These are phyloP conservation scores for Pseudogymnoascus sp. DNA, from an alignment of 2,329 filamentous ascomycete species.

Conservation along the genomic window DNA sequence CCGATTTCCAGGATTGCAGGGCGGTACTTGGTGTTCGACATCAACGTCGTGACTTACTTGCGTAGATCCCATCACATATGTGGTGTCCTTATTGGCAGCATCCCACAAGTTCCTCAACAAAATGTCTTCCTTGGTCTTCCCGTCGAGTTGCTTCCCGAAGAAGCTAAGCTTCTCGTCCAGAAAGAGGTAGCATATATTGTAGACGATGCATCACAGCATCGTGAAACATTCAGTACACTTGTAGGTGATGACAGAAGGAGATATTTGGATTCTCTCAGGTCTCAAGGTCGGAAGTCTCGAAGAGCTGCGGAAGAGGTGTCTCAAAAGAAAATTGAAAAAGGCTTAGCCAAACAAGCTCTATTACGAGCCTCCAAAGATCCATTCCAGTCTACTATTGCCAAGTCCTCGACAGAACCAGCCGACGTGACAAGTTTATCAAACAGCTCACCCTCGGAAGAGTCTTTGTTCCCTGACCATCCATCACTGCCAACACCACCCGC, in stretches of 20 bases:
- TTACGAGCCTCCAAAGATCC: constrained; percentile 17
- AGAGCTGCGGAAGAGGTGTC: constrained; percentile 28
- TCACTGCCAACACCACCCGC: background rate
- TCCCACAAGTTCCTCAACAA: constrained; percentile 89
- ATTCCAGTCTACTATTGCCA: constrained; percentile 6
- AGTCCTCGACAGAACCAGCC: background rate
- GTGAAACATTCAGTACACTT: constrained; percentile 43
- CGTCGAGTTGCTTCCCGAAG: constrained; percentile 83
- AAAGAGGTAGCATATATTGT: constrained; percentile 70
- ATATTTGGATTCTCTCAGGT: constrained; percentile 52
- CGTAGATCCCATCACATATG: constrained; percentile 77
- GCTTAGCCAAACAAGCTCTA: constrained; percentile 23
- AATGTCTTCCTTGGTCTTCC: constrained; percentile 89
- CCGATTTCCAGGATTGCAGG: constrained; percentile 74
- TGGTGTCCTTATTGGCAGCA: constrained; percentile 76
- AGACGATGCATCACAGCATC: constrained; percentile 68
- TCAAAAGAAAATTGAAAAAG: constrained; percentile 21
- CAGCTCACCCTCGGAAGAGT: background rate
- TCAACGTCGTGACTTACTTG: constrained; percentile 68
- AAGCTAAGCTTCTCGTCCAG: constrained; percentile 73
- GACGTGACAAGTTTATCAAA: constrained; percentile 3
- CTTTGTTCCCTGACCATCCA: background rate
- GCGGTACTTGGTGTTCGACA: constrained; percentile 84
- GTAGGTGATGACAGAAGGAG: constrained; percentile 47
- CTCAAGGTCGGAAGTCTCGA: constrained; percentile 40